phyloP scores from a whole-genome alignment of 345 rosid species.

The Orychophragmus violaceus region DNA sequence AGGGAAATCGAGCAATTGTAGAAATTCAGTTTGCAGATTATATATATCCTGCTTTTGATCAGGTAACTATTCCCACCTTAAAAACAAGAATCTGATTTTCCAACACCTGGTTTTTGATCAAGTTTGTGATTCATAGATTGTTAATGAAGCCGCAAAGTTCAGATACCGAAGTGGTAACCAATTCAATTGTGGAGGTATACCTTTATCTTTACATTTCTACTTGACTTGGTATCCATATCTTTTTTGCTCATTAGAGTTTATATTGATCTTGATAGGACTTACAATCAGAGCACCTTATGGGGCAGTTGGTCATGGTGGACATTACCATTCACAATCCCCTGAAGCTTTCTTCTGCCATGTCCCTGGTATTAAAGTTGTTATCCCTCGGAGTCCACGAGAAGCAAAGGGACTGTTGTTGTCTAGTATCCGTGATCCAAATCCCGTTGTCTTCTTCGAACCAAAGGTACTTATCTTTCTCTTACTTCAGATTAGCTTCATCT shows the following conservation, averaged over 20 bases:
- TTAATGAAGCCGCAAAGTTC: constrained; percentile 95
- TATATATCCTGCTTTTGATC: neutral
- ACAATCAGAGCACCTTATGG: constrained; percentile 82
- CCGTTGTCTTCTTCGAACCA: constrained; percentile 86
- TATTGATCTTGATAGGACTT: constrained; percentile 45
- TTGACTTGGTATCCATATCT: neutral
- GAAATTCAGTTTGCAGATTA: neutral
- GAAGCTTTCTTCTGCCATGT: constrained; percentile 97
- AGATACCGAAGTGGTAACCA: constrained; percentile 93
- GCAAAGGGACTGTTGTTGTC: too few relatives aligned
- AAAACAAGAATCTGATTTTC: neutral
- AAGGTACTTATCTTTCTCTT: constrained; percentile 31
- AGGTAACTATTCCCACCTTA: neutral
- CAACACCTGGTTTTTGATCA: neutral
- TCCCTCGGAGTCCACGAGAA: constrained; percentile 79
- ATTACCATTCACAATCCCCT: constrained; percentile 89
- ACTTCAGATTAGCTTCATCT: neutral
- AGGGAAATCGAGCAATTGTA: neutral
- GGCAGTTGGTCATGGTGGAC: constrained; percentile 93
- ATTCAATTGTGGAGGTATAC: constrained; percentile 82
- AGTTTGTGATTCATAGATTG: constrained; percentile 49
- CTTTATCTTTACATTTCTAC: neutral
- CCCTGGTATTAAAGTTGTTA: constrained; percentile 93
- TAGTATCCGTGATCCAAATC: too few relatives aligned
- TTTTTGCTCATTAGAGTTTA: neutral